Conservation (phyloP, 805 yeast species). For the Metschnikowia dekortorum region DNA sequence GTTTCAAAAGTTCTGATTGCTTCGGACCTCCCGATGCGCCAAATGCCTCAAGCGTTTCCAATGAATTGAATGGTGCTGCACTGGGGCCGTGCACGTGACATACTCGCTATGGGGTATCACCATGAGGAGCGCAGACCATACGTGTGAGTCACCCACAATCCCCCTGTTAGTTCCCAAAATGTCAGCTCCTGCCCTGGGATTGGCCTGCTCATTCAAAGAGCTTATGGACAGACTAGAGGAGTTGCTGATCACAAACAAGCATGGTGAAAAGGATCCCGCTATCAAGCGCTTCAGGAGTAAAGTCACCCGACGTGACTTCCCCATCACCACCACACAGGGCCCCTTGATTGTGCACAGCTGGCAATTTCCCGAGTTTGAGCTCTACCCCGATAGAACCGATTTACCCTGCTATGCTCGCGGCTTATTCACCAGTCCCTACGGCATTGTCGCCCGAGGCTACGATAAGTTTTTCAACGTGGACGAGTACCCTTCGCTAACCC, state of each 20-base stretch:
- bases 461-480: constrained; percentile 87
- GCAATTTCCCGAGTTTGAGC: constrained; percentile 92
- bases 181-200: background rate
- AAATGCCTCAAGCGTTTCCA: no score
- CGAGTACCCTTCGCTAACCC: constrained; percentile 39
- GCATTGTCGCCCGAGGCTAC: constrained; percentile 79
- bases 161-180: background rate
- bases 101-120: background rate
- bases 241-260: constrained; percentile 1
- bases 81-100: background rate
- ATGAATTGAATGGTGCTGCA: no score
- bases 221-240: constrained; percentile 20
- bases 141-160: no score
- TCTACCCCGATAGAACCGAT: constrained; percentile 46
- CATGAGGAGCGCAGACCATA: no score
- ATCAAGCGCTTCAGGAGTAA: constrained; percentile 2
- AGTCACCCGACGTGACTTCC: constrained; percentile 9
- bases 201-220: constrained; percentile 13
- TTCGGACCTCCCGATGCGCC: no score
- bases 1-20: no score
- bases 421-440: constrained; percentile 51
- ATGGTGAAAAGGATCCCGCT: background rate
- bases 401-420: constrained; percentile 85
- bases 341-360: constrained; percentile 37
- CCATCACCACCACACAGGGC: constrained; percentile 15